Base-by-base conservation (phyloP, 2,329 filamentous ascomycete genomes). In the Cladosporium colombiae region DNA sequence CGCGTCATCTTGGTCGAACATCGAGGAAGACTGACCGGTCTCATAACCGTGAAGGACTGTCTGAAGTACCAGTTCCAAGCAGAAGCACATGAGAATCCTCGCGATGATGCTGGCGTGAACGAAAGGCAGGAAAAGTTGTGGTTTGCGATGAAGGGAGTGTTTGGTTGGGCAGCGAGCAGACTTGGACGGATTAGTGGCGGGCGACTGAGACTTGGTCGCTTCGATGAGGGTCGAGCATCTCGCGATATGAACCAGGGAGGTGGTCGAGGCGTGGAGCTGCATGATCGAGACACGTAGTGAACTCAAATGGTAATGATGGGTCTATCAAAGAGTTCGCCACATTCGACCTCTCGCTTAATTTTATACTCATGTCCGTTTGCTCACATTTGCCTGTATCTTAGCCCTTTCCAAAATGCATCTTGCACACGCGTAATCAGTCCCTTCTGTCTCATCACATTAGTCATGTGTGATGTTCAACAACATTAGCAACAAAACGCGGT, bases 31-130 rank as follows among this genome's bases (percentile, higher is more conserved):
- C 84, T 99, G 1, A 87, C 86, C 0, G 95, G 95, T 0, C 84
- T 99, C 0, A 91, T 99, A 0, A 99, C 95, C 0, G 91, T 97
- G 68, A 99, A 99, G 78, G 95, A 99, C 77, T 98, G 95, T 71
- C 81, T 99, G 65, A 96, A 95, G 77, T 98, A 96, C 74, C 94
- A 99, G 78, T 97, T 98, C 85, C 96, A 95, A 81, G 92, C 91
- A 0, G 95, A 99, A 78, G 91, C 91, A 10, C 88, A 90, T 50
- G 93, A 95, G 78, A 89, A 91, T 72, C 87, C 86, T 4, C 84
- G 86, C 66, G 84, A 87, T 35, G 86, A 89, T 65, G 80, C 84
- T 53, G 74, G 70, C 29, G 77, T 86, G 63, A 78, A 82, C 37
- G 84, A 87, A 66, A 80, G 82, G 4, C 86, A 92, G 74, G 90